Evolutionary conservation across 352 stramenopile species (phyloP).

Genomic region (Phytophthora ramorum): DNA sequence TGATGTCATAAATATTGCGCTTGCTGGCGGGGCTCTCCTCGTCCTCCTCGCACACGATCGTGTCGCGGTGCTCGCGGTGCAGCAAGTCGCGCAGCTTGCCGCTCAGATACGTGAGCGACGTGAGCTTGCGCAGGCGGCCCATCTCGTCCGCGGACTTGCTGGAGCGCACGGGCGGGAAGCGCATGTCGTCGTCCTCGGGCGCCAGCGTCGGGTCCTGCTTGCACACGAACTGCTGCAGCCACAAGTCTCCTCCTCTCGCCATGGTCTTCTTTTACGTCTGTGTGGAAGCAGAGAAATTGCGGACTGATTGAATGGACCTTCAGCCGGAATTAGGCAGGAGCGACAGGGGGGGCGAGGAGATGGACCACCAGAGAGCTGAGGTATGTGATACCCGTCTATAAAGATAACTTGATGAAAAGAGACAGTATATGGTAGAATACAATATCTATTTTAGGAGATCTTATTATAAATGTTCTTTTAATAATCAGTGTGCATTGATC

Average conservation of each 20-base stretch:
- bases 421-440: too few relatives aligned
- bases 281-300: conserved; percentile 28
- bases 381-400: too few relatives aligned
- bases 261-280: conserved; percentile 4
- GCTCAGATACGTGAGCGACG: conserved; percentile 64
- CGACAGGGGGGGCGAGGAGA: conserved; percentile 8
- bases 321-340: background rate
- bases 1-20: conserved; percentile 63
- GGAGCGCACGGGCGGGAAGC: conserved; percentile 12
- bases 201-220: conserved; percentile 22
- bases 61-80: conserved; percentile 63
- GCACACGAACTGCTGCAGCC: conserved; percentile 16
- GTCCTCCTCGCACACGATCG: conserved; percentile 65
- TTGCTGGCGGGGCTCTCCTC: conserved; percentile 44
- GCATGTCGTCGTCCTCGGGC: conserved; percentile 10
- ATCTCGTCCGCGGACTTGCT: conserved; percentile 40
- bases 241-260: conserved; percentile 12
- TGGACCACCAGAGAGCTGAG: background rate
- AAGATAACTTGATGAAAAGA: too few relatives aligned
- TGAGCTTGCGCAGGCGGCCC: conserved; percentile 61
- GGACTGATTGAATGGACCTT: conserved; percentile 32
- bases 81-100: conserved; percentile 62
- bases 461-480: background rate
- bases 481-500: background rate
- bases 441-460: too few relatives aligned